phyloP scores from a whole-genome alignment of 225 moss, liverwort and hornwort genomes.

The Straminergon stramineum region DNA sequence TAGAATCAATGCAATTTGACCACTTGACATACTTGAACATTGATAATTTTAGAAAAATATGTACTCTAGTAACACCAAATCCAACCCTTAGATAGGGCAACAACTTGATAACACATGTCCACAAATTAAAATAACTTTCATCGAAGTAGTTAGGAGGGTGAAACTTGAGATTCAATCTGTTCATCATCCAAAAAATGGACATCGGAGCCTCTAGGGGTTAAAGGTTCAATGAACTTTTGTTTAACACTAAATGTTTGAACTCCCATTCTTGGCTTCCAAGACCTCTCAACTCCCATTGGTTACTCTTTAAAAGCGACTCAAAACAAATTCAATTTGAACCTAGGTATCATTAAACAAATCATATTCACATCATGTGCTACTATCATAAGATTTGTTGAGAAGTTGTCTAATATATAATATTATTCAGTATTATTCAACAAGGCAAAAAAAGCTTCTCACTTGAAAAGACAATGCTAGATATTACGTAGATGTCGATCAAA shows the following conservation, averaged over 20 bases:
- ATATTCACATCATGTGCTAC: neutral
- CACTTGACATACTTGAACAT: too few relatives aligned
- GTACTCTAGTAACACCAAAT: too few relatives aligned
- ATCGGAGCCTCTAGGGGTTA: too few relatives aligned
- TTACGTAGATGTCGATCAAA: neutral
- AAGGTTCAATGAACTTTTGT: accelerated
- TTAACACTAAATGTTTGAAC: neutral
- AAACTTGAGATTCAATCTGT: too few relatives aligned
- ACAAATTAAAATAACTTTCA: too few relatives aligned
- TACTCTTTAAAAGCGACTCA: neutral
- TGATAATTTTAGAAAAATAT: too few relatives aligned
- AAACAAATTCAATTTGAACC: neutral
- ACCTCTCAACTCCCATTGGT: neutral
- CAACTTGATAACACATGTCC: too few relatives aligned
- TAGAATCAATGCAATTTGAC: too few relatives aligned
- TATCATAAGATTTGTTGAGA: neutral
- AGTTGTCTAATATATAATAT: neutral
- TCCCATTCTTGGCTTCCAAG: neutral
- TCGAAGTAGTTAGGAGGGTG: too few relatives aligned
- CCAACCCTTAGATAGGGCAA: too few relatives aligned
- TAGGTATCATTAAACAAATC: neutral
- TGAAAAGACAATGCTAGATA: neutral
- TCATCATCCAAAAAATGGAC: too few relatives aligned
- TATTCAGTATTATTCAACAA: too few relatives aligned
- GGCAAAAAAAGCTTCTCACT: neutral